Conservation (phyloP, 345 rosid genomes). For the Brassica juncea region DNA sequence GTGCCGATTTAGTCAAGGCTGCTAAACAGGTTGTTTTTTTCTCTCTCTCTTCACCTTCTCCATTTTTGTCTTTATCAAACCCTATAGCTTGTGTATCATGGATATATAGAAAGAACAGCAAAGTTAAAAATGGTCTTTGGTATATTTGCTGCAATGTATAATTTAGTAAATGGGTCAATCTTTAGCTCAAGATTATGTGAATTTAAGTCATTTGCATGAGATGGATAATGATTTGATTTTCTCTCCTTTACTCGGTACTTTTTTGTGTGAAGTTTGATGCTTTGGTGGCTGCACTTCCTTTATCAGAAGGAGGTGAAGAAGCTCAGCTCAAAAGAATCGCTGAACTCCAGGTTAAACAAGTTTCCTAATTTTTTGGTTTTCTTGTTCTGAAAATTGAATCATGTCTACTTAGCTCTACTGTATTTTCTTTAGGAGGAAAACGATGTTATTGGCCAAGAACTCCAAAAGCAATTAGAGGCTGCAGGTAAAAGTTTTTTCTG, state of each 20-base stretch:
- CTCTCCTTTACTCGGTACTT: not conserved
- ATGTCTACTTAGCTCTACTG: not conserved
- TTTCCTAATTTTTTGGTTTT: not conserved
- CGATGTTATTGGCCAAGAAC: conserved; percentile 81
- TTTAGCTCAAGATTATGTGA: not conserved
- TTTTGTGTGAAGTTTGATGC: conserved; percentile 74
- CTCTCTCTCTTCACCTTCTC: not conserved
- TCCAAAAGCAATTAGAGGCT: conserved; percentile 90
- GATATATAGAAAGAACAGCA: not conserved
- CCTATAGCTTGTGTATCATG: not conserved
- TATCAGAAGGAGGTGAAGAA: conserved; percentile 89
- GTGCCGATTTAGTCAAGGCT: conserved; percentile 81
- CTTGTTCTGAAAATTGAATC: not conserved
- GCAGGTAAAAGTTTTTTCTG: conserved; percentile 54
- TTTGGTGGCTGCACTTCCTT: conserved; percentile 86
- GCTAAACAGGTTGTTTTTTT: conserved; percentile 69
- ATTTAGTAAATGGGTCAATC: not conserved
- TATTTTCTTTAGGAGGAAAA: conserved; percentile 61
- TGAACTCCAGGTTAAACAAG: conserved; percentile 56
- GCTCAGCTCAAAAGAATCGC: conserved; percentile 83
- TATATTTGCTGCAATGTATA: not conserved
- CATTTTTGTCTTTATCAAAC: too few relatives aligned
- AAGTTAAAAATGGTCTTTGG: not conserved
- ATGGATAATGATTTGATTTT: not conserved
- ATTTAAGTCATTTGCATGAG: not conserved